Percentiles rank a stretch among this genome's conserved stretches.
phyloP scores from a whole-genome alignment of 1,284 basidiomycete species.

The Sporisorium sorghi region DNA sequence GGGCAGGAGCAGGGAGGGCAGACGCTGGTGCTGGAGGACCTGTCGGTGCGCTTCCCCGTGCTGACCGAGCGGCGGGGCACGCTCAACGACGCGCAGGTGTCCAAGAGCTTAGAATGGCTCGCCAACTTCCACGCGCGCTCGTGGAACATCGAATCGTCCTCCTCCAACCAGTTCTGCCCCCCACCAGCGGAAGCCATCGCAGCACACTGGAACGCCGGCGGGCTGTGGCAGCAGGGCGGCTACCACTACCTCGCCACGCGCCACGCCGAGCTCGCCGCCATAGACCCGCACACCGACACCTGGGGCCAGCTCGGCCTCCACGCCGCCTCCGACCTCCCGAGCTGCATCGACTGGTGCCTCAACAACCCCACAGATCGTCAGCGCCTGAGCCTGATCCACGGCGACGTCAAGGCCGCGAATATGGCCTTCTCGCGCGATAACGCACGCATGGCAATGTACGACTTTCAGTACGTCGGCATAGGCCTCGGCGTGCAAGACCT shows the following conservation, averaged over 20 bases:
- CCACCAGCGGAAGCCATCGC: constrained; percentile 12
- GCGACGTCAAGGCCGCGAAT: constrained; percentile 57
- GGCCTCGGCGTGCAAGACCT: constrained; percentile 51
- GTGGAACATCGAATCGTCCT: constrained; percentile 21
- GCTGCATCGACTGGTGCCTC: constrained; percentile 38
- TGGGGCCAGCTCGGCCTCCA: constrained; percentile 42
- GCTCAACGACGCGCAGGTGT: constrained; percentile 20
- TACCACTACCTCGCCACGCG: constrained; percentile 51
- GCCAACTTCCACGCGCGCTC: constrained; percentile 36
- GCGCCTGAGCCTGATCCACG: constrained; percentile 42
- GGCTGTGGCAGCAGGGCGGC: constrained; percentile 48
- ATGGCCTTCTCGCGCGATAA: constrained; percentile 41
- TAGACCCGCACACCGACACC: constrained; percentile 13
- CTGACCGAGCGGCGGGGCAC: constrained; percentile 35
- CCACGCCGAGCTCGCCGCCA: constrained; percentile 19
- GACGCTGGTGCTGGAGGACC: constrained; percentile 30
- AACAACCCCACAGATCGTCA: constrained; percentile 24
- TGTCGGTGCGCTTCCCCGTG: constrained; percentile 12
- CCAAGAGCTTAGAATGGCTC: constrained; percentile 35
- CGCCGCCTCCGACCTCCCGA: constrained; percentile 16
- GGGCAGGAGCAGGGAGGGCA: not conserved
- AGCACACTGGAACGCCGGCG: constrained; percentile 18
- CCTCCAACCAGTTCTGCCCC: constrained; percentile 10
- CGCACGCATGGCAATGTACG: constrained; percentile 42
- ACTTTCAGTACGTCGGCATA: constrained; percentile 57